phyloP scores from a whole-genome alignment of 2,329 filamentous ascomycete species.

The Lasiodiplodia sp. region DNA sequence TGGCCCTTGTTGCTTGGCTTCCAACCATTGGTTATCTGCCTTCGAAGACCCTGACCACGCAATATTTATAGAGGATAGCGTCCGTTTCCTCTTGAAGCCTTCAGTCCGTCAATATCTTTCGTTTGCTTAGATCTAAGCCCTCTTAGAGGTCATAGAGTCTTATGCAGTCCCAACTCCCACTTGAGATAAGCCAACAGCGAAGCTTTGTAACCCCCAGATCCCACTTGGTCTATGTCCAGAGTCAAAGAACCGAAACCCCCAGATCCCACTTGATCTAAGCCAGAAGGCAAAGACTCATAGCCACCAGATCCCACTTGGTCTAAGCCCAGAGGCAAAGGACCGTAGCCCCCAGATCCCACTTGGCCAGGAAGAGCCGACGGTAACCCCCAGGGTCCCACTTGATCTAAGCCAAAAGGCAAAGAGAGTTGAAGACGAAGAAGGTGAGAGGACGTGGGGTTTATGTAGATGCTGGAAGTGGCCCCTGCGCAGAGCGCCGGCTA shows the following conservation, averaged over 20 bases:
- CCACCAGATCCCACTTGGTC: not conserved
- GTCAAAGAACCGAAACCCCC: not conserved
- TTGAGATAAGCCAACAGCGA: not conserved
- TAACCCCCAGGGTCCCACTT: not conserved
- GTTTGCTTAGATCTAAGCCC: too few species aligned
- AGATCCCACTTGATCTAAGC: not conserved
- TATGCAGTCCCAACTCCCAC: not conserved
- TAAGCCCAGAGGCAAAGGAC: too few species aligned
- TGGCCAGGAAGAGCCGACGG: not conserved
- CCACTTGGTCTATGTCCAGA: not conserved
- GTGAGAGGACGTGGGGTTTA: too few species aligned
- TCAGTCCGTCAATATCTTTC: not conserved
- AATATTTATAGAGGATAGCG: not conserved
- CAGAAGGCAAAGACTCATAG: not conserved
- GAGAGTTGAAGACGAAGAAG: not conserved
- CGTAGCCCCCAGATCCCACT: not conserved
- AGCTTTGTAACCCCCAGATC: not conserved
- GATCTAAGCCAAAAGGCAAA: not conserved
- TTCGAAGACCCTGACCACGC: not conserved
- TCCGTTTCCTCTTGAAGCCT: not conserved
- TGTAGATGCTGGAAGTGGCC: too few species aligned
- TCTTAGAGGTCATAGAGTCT: too few species aligned
- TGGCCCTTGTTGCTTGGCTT: too few species aligned
- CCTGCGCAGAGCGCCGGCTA: too few species aligned
- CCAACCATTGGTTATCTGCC: not conserved